Conservation (phyloP, 2,329 filamentous ascomycete species). For the Botrytis squamosa region DNA sequence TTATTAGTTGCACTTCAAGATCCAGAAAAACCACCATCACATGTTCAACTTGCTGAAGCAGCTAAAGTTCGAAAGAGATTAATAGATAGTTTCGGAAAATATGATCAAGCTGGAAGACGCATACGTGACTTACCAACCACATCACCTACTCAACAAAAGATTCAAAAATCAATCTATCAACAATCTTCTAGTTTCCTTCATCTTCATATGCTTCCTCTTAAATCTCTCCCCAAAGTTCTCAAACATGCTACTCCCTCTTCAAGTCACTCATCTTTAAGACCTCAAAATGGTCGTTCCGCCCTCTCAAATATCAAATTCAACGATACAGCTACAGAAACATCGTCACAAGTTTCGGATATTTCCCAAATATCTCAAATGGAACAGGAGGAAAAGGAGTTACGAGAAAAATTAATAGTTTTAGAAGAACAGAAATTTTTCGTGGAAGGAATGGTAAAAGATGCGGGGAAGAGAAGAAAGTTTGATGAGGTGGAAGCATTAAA, state of each 20-base stretch:
- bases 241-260: constrained; percentile 60
- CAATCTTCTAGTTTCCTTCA: constrained; percentile 69
- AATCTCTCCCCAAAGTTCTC: constrained; percentile 57
- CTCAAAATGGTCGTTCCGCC: constrained; percentile 40
- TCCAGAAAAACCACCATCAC: constrained; percentile 51
- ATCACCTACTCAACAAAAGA: constrained; percentile 60
- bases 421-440: constrained; percentile 75
- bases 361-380: constrained; percentile 63
- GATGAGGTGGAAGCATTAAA: constrained; percentile 66
- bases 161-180: constrained; percentile 68
- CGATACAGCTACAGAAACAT: constrained; percentile 45
- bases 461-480: constrained; percentile 64
- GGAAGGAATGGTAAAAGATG: constrained; percentile 67
- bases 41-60: constrained; percentile 62
- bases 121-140: constrained; percentile 65
- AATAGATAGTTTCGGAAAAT: constrained; percentile 70
- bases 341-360: constrained; percentile 53
- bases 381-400: constrained; percentile 66
- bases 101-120: constrained; percentile 65
- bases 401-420: constrained; percentile 65
- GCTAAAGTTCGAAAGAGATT: constrained; percentile 69
- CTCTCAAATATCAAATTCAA: constrained; percentile 61
- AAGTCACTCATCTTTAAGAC: constrained; percentile 21
- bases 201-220: constrained; percentile 72
- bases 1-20: constrained; percentile 64